Evolutionary conservation across 2,329 filamentous ascomycete species (phyloP), one percentile per base, ranked within the genome.

Genomic region (Shiraia bambusicola): DNA sequence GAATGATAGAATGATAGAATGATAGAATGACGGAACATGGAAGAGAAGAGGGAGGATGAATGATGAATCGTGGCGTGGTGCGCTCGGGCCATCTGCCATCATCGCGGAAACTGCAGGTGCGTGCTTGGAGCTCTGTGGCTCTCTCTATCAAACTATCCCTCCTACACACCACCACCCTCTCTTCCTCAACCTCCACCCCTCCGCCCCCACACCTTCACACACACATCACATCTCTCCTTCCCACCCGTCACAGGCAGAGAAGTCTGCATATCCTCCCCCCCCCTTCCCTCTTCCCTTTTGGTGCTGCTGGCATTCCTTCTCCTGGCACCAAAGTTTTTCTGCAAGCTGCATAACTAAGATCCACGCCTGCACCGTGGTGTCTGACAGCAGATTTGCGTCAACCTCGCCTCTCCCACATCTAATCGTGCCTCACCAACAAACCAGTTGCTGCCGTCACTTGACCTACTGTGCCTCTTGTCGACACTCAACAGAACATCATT

Each of bases 311-410:
- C 29, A 45, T 37, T 33, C 25, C 45, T 5, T 22, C 19, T 8
- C 19, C 19, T 8, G 4, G 19, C 31, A 36, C 40, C 47, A 40
- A 35, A 43, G 31, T 40, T 27, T 14, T 28, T 34, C 39, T 38
- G 34, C 42, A 43, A 44, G 42, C 53, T 45, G 47, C 43, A 43
- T 45, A n/a, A n/a, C n/a, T n/a, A 41, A 59, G 53, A 54, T 40
- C 52, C 62, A 53, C 64, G 64, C 63, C 64, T 67, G 64, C 64
- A 67, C 64, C 65, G 65, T 64, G 63, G 48, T 47, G 47, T 59
- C 51, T 38, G 30, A 29, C 41, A 47, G 49, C 50, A 31, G 47
- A 39, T 38, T 41, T 44, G 47, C 47, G 42, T 40, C 40, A 42
- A 42, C 41, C 35, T 42, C 49, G 48, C 49, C 58, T 50, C 47